phyloP scores from a whole-genome alignment of 495 filamentous ascomycete species.

The Podospora bellae-mahoneyi region DNA sequence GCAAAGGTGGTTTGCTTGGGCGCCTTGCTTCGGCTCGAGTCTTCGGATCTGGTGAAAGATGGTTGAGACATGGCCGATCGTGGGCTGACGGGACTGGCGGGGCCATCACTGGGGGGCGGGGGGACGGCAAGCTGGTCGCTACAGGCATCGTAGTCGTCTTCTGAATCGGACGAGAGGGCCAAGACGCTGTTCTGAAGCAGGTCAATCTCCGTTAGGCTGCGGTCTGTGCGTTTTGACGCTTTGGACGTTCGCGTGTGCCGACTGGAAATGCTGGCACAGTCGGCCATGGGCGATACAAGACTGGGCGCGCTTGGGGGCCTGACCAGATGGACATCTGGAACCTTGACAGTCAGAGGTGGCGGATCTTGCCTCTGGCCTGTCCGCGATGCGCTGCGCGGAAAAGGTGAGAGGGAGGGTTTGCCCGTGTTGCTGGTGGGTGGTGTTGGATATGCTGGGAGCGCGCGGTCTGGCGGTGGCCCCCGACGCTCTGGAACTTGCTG shows the following conservation, averaged over 20 bases:
- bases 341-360: conserved; percentile 1
- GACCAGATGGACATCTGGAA: conserved; percentile 13
- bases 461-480: conserved; percentile 11
- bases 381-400: conserved; percentile 13
- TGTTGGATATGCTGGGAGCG: conserved; percentile 16
- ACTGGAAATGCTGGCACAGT: conserved; percentile 47
- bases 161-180: conserved; percentile 49
- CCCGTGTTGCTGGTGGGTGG: conserved; percentile 14
- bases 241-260: conserved; percentile 50
- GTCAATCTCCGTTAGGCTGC: conserved; percentile 41
- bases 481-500: conserved; percentile 11
- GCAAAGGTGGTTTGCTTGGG: conserved; percentile 28
- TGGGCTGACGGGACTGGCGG: conserved; percentile 30
- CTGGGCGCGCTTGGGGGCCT: conserved; percentile 18
- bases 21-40: conserved; percentile 19
- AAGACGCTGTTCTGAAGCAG: conserved; percentile 47
- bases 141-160: conserved; percentile 35
- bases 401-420: conserved; percentile 22
- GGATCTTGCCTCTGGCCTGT: conserved; percentile 13
- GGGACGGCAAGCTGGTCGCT: conserved; percentile 28
- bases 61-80: conserved; percentile 29
- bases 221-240: conserved; percentile 44
- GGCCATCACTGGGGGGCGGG: conserved; percentile 27
- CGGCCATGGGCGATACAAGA: conserved; percentile 29
- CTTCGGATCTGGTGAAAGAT: conserved; percentile 12